phyloP scores from a whole-genome alignment of 2,329 filamentous ascomycete species.

The Ophiocordyceps robertsii region DNA sequence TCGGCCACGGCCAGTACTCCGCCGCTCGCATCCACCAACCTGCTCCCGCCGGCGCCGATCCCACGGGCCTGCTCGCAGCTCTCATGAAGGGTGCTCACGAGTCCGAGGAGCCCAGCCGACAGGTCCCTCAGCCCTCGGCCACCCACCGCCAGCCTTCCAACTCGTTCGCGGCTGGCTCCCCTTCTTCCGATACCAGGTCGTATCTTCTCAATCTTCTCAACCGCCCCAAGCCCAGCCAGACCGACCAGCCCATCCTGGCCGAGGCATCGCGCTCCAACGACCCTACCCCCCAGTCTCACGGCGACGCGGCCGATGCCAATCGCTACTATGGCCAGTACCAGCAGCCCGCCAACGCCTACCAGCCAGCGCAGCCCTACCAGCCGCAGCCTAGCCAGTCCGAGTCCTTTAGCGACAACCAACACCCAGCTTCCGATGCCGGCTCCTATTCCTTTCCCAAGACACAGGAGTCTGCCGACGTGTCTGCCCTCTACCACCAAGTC shows the following conservation, averaged over 20 bases:
- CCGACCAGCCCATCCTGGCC: conserved; percentile 29
- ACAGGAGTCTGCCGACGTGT: conserved; percentile 25
- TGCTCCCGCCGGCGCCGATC: conserved; percentile 41
- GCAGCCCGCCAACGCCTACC: conserved; percentile 11
- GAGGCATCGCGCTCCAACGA: conserved; percentile 29
- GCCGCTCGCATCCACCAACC: conserved; percentile 39
- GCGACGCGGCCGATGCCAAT: conserved; percentile 12
- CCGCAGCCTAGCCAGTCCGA: conserved; percentile 9
- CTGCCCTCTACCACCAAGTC: conserved; percentile 23
- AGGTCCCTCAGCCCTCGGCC: conserved; percentile 7
- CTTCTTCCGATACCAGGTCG: conserved; percentile 61
- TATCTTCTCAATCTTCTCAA: conserved; percentile 79
- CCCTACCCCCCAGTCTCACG: conserved; percentile 31
- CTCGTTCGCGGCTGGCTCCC: conserved; percentile 34
- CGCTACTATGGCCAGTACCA: conserved; percentile 17
- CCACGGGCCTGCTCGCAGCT: conserved; percentile 43
- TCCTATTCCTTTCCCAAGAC: conserved; percentile 11
- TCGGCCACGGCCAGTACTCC: conserved; percentile 8
- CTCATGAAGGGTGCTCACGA: conserved; percentile 45
- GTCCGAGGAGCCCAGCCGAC: conserved; percentile 23
- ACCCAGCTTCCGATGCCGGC: conserved; percentile 10
- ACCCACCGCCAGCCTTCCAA: conserved; percentile 13
- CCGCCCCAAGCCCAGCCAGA: conserved; percentile 55
- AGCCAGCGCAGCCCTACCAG: conserved; percentile 12
- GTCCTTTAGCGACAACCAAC: conserved; percentile 11